Evolutionary conservation across 441 rosid species (phyloP).

Genomic region (Eutrema salsugineum): DNA sequence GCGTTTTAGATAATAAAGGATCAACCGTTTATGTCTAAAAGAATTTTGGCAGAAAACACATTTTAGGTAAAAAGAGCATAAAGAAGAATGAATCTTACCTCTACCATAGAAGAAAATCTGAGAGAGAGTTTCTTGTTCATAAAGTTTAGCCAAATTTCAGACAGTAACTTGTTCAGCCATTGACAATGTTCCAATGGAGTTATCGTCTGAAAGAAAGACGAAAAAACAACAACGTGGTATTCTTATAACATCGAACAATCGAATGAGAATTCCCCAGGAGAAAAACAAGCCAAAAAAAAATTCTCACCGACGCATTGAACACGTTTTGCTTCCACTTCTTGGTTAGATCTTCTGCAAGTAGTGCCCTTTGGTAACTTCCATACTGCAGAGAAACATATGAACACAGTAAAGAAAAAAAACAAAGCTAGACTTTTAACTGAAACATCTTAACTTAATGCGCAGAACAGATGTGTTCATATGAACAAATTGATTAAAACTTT

Average conservation of each 20-base stretch:
- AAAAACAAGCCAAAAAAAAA: not conserved
- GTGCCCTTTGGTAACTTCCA: constrained; percentile 58
- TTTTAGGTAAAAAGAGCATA: not conserved
- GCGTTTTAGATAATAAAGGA: constrained; percentile 28
- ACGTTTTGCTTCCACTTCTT: constrained; percentile 72
- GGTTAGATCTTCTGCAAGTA: constrained; percentile 80
- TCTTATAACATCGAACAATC: not conserved
- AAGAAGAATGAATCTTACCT: constrained; percentile 45
- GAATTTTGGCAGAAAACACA: not conserved
- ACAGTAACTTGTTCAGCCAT: constrained; percentile 86
- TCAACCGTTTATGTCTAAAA: not conserved
- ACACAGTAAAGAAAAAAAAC: not conserved
- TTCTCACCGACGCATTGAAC: constrained; percentile 54
- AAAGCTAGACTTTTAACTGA: not conserved
- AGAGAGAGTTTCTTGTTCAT: constrained; percentile 66
- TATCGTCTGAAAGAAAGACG: constrained; percentile 46
- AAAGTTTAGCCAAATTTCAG: constrained; percentile 79
- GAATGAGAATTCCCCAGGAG: not conserved
- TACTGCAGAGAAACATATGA: constrained; percentile 44
- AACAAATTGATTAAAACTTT: not conserved
- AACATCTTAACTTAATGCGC: not conserved
- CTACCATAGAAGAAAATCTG: constrained; percentile 75
- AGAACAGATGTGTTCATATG: not conserved
- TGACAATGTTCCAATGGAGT: constrained; percentile 96
- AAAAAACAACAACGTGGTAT: not conserved